These are phyloP conservation scores for Lachancea mirantina DNA, from an alignment of 805 yeast species.

Conservation along the genomic window DNA sequence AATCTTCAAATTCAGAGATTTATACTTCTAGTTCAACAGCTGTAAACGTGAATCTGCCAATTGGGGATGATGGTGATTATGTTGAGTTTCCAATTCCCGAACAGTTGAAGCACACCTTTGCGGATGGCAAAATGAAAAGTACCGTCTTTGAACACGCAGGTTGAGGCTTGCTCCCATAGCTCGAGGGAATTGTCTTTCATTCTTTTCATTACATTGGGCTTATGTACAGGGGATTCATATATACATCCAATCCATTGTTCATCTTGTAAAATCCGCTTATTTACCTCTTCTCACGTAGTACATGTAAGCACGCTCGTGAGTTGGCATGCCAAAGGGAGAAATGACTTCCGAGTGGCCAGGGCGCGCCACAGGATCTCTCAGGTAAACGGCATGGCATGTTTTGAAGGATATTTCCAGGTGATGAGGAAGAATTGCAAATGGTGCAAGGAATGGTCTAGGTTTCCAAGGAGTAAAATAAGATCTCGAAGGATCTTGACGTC, in stretches of 20 bases:
- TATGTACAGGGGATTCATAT: too few species aligned
- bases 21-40: slow-evolving; percentile 82
- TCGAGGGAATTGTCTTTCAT: neutral
- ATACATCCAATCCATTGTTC: too few species aligned
- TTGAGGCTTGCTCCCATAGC: slow-evolving; percentile 30
- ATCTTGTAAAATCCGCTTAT: slow-evolving; percentile 18
- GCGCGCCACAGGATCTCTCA: slow-evolving; percentile 94
- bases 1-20: slow-evolving; percentile 66
- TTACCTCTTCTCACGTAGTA: slow-evolving; percentile 75
- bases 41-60: slow-evolving; percentile 77
- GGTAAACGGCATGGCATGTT: slow-evolving; percentile 93
- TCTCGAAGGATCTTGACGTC: slow-evolving; percentile 69
- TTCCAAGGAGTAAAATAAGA: slow-evolving; percentile 95
- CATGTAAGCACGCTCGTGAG: slow-evolving; percentile 92
- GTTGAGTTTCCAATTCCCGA: slow-evolving; percentile 84
- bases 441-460: slow-evolving; percentile 88
- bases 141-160: slow-evolving; percentile 80
- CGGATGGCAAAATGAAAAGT: slow-evolving; percentile 54
- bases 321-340: slow-evolving; percentile 73
- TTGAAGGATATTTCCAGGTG: slow-evolving; percentile 85
- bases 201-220: too few species aligned
- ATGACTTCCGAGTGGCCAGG: slow-evolving; percentile 96
- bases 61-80: slow-evolving; percentile 60
- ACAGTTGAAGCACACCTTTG: slow-evolving; percentile 72
- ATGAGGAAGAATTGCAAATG: slow-evolving; percentile 85